A percentile compares a stretch with the other conserved stretches of the same genome.
phyloP scores from a whole-genome alignment of 2,329 filamentous ascomycete species.

The Aspergillus sp. region DNA sequence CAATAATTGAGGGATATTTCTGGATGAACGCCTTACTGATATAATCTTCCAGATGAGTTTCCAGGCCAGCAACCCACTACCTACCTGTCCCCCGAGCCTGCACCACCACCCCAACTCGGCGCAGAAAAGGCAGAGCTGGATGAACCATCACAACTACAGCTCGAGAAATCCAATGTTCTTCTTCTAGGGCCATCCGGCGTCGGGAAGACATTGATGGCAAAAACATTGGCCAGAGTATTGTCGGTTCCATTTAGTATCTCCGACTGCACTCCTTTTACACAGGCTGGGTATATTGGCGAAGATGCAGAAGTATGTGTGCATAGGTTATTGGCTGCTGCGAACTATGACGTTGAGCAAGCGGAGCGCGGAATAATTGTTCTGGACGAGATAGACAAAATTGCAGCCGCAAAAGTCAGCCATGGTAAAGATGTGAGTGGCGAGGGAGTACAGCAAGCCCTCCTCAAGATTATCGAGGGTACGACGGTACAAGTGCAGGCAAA shows the following conservation, averaged over 20 bases:
- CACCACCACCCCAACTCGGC: slow-evolving; percentile 21
- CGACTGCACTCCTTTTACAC: slow-evolving; percentile 93
- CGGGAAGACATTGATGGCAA: slow-evolving; percentile 90
- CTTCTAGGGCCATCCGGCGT: slow-evolving; percentile 90
- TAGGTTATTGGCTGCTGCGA: slow-evolving; percentile 81
- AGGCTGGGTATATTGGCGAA: slow-evolving; percentile 96
- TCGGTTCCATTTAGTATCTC: slow-evolving; percentile 94
- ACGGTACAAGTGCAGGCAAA: slow-evolving; percentile 92
- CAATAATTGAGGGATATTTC: too few relatives aligned
- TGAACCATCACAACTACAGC: slow-evolving; percentile 63
- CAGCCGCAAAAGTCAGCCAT: slow-evolving; percentile 79
- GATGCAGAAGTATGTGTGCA: slow-evolving; percentile 97
- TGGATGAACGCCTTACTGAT: not conserved
- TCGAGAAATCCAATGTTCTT: slow-evolving; percentile 95
- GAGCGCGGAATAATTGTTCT: slow-evolving; percentile 93
- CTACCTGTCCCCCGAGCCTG: slow-evolving; percentile 32
- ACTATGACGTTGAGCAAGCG: slow-evolving; percentile 79
- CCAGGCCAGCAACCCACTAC: slow-evolving; percentile 60
- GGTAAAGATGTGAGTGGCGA: slow-evolving; percentile 94
- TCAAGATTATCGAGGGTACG: slow-evolving; percentile 95
- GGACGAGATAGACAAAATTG: slow-evolving; percentile 97
- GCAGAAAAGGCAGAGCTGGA: slow-evolving; percentile 44
- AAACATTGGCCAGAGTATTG: slow-evolving; percentile 87
- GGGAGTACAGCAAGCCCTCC: slow-evolving; percentile 89
- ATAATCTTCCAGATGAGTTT: slow-evolving; percentile 55